These are phyloP conservation scores for Trametopsis cervina DNA, from an alignment of 768 basidiomycete genomes.

Conservation along the genomic window DNA sequence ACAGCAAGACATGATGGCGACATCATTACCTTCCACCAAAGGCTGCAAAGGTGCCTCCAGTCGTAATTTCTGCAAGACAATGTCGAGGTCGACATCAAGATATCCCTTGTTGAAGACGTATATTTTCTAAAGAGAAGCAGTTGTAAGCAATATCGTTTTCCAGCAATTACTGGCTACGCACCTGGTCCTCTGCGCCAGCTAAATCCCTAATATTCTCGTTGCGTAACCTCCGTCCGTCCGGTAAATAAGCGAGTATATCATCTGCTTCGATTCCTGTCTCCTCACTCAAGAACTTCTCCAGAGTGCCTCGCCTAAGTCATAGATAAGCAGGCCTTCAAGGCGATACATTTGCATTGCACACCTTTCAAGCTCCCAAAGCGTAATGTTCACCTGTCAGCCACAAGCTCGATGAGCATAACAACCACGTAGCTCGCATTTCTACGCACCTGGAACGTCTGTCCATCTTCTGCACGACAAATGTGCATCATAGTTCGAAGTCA, in stretches of 20 bases:
- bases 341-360: conserved; percentile 23
- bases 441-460: conserved; percentile 31
- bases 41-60: conserved; percentile 58
- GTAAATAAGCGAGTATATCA: conserved; percentile 67
- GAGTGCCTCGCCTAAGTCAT: conserved; percentile 44
- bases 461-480: conserved; percentile 37
- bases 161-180: conserved; percentile 23
- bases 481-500: conserved; percentile 25
- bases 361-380: conserved; percentile 75
- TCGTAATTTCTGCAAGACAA: conserved; percentile 57
- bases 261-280: conserved; percentile 68
- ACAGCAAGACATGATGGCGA: neutral
- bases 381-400: conserved; percentile 42
- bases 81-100: conserved; percentile 60
- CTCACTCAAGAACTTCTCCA: conserved; percentile 67
- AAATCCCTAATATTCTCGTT: conserved; percentile 71
- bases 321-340: neutral
- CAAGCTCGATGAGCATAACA: conserved; percentile 1
- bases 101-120: conserved; percentile 83
- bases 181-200: conserved; percentile 70
- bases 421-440: neutral
- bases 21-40: conserved; percentile 55
- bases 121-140: conserved; percentile 42
- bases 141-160: conserved; percentile 1
- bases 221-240: conserved; percentile 69